phyloP scores from a whole-genome alignment of 495 filamentous ascomycete genomes.

The Rostrohypoxylon terebratum region DNA sequence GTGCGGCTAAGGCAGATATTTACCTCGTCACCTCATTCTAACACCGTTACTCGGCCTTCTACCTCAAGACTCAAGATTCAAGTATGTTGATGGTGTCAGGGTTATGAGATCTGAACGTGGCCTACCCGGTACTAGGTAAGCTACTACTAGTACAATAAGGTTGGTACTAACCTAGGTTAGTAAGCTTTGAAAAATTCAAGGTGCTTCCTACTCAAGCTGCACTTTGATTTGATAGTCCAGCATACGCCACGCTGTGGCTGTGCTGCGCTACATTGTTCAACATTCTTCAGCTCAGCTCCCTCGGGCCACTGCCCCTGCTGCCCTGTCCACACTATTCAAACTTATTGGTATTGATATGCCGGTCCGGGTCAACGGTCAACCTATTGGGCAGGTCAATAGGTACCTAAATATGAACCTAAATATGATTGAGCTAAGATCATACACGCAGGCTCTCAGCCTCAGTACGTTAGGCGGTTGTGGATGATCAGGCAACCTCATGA shows the following conservation, averaged over 20 bases:
- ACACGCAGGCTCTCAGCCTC: neutral
- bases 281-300: too few relatives aligned
- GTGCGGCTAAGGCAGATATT: conserved; percentile 6
- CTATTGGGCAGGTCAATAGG: too few relatives aligned
- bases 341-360: too few relatives aligned
- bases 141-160: too few relatives aligned
- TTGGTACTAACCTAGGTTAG: too few relatives aligned
- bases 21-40: conserved; percentile 39
- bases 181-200: conserved; percentile 31
- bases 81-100: conserved; percentile 14
- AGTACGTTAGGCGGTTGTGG: neutral
- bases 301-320: too few relatives aligned
- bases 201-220: conserved; percentile 6
- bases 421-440: neutral
- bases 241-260: conserved; percentile 49
- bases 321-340: too few relatives aligned
- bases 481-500: neutral
- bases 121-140: too few relatives aligned
- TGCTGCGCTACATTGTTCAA: neutral
- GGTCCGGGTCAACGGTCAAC: too few relatives aligned
- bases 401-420: too few relatives aligned
- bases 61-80: too few relatives aligned
- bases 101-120: conserved; percentile 14
- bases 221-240: conserved; percentile 7
- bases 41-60: conserved; percentile 9